These are phyloP conservation scores for Bolboschoenus planiculmis DNA, from an alignment of 176 grass and related monocot genomes.

Conservation along the genomic window DNA sequence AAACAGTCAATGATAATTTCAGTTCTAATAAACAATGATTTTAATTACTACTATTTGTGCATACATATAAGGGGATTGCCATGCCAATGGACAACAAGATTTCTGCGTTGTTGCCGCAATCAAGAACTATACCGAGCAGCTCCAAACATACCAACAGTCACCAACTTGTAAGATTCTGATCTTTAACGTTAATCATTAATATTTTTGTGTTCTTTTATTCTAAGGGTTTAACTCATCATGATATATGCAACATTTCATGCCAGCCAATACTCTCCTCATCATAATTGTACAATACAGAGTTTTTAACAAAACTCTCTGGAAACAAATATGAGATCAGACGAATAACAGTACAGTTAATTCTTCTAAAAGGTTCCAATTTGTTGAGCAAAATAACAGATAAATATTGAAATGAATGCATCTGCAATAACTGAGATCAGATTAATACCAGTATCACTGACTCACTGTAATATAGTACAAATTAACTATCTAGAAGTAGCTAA, in stretches of 20 bases:
- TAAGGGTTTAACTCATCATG: neutral
- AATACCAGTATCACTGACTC: neutral
- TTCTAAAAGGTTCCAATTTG: neutral
- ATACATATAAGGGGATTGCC: slow-evolving; percentile 48
- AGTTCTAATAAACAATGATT: neutral
- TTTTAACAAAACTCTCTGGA: neutral
- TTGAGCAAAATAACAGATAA: neutral
- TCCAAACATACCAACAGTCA: neutral
- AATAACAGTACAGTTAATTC: neutral
- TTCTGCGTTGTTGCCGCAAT: slow-evolving; percentile 66
- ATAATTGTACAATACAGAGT: neutral
- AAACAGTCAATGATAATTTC: neutral
- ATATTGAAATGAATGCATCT: neutral
- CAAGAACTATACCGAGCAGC: slow-evolving; percentile 60
- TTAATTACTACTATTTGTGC: neutral
- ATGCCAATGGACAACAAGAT: slow-evolving; percentile 33
- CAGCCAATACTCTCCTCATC: neutral
- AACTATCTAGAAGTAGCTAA: neutral
- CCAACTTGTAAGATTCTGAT: neutral
- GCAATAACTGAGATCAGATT: neutral
- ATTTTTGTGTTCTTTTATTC: neutral
- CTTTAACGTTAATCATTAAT: neutral
- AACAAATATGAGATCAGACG: neutral
- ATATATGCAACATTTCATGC: neutral
- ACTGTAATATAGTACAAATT: neutral